Evolutionary conservation across 345 rosid species (phyloP), one percentile per base, ranked within the genome.

Genomic region (Chamaenerion angustifolium): DNA sequence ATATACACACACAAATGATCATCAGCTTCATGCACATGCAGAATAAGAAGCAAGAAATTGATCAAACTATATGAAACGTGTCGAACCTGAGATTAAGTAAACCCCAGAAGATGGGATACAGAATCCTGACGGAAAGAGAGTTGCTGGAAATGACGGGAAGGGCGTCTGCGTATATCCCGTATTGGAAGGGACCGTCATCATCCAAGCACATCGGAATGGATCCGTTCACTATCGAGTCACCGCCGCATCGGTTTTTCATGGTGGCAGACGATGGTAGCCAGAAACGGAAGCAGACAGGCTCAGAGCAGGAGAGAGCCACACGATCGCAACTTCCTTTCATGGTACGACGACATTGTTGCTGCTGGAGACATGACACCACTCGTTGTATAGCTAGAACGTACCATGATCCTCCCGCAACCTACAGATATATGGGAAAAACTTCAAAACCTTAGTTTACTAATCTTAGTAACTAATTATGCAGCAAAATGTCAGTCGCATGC

Each of bases 91-190:
- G 76, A 50, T 71, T 71, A 67, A 78, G 56, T 53, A 78, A 49
- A 31, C 89, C 89, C 89, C 89, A 81, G 42, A 65, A 78, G 8
- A 81, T 74, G 56, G 85, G 89, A 67, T 78, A 73, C 48, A 81
- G 75, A 45, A 76, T 60, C 67, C 71, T 76, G 18, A 71, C 73
- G 10, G 77, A 70, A 35, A 65, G 49, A 31, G 80, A 76, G 35
- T 78, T 50, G 68, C 82, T 71, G 6, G 80, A 67, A 60, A 81
- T 63, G 42, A 76, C 75, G 4, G 75, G 77, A 49, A 81, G 78
- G 18, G 76, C 82, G 61, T 55, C 56, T 46, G 64, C 45, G 59
- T 78, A 81, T 11, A 81, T 81, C 44, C 89, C 85, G 54, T 67
- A 79, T 46, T 58, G 44, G 67, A 67, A 73, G 0, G 73, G 71